Conservation (phyloP, 1,284 basidiomycete species). For the Pseudomicrostroma phylloplanum region DNA sequence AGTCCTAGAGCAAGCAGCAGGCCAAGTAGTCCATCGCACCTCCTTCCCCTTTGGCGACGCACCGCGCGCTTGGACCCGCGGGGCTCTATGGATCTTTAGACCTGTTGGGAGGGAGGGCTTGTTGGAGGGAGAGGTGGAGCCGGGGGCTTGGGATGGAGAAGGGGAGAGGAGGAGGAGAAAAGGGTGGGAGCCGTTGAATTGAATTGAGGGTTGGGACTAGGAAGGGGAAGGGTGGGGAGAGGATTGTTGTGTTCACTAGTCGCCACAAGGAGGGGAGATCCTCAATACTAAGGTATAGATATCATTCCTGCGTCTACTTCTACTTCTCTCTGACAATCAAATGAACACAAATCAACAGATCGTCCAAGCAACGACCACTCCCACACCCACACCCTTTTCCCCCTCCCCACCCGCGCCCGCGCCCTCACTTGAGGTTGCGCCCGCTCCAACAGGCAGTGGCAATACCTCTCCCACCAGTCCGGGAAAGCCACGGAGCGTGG, state of each 20-base stretch:
- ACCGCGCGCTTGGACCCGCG: slow-evolving; percentile 5
- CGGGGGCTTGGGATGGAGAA: not conserved
- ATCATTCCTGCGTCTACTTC: no score
- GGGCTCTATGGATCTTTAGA: slow-evolving; percentile 12
- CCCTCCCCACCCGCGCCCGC: not conserved
- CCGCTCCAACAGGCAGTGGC: not conserved
- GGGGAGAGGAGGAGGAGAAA: not conserved
- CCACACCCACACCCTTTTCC: not conserved
- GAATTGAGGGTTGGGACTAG: no score
- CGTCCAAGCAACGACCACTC: not conserved
- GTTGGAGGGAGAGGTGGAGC: slow-evolving; percentile 6
- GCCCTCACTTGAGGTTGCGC: not conserved
- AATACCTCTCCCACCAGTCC: not conserved
- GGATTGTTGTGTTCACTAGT: no score
- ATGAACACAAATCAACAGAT: no score
- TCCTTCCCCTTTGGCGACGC: not conserved
- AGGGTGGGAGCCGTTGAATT: slow-evolving; percentile 5
- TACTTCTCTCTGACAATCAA: no score
- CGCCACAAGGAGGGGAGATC: no score
- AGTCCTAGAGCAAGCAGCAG: slow-evolving; percentile 11
- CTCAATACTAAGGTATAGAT: no score
- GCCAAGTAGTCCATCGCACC: not conserved
- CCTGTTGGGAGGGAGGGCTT: slow-evolving; percentile 9
- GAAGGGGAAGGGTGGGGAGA: no score
- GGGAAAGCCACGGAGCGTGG: not conserved